A percentile compares a stretch with the other conserved stretches of the same genome.
phyloP scores from a whole-genome alignment of 768 basidiomycete genomes.

The Suillus fuscotomentosus region DNA sequence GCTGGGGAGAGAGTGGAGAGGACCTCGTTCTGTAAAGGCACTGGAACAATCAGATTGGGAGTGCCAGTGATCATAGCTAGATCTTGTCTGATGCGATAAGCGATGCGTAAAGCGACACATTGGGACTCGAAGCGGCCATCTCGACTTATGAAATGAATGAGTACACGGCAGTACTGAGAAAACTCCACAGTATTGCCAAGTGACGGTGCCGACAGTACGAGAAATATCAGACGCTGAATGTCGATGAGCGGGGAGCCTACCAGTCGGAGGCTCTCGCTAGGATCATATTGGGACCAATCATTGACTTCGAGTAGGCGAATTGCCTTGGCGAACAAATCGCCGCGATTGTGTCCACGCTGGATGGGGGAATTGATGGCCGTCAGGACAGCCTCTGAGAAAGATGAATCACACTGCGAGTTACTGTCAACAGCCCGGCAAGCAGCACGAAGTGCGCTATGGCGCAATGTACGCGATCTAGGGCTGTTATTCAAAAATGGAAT shows the following conservation, averaged over 20 bases:
- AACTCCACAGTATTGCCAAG: background rate
- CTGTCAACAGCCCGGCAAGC: background rate
- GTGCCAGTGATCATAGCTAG: background rate
- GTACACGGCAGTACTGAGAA: background rate
- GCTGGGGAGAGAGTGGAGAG: background rate
- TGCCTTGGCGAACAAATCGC: background rate
- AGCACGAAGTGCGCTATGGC: background rate
- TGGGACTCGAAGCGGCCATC: too few species aligned
- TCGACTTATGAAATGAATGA: background rate
- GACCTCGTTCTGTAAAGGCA: background rate
- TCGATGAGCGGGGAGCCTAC: background rate
- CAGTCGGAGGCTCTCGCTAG: background rate
- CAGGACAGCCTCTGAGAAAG: background rate
- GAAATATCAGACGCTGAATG: background rate
- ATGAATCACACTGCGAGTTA: background rate
- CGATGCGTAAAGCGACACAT: background rate
- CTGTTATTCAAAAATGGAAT: background rate
- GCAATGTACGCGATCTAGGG: background rate
- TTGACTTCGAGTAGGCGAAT: background rate
- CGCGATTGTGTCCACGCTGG: background rate
- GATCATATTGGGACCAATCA: background rate
- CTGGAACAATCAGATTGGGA: background rate
- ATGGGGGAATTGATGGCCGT: background rate
- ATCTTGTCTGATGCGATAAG: background rate
- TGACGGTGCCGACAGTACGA: background rate